A percentile compares a stretch with the other conserved stretches of the same genome.
These are phyloP conservation scores for Talaromyces trachyspermus DNA, from an alignment of 495 filamentous ascomycete species.

Conservation along the genomic window DNA sequence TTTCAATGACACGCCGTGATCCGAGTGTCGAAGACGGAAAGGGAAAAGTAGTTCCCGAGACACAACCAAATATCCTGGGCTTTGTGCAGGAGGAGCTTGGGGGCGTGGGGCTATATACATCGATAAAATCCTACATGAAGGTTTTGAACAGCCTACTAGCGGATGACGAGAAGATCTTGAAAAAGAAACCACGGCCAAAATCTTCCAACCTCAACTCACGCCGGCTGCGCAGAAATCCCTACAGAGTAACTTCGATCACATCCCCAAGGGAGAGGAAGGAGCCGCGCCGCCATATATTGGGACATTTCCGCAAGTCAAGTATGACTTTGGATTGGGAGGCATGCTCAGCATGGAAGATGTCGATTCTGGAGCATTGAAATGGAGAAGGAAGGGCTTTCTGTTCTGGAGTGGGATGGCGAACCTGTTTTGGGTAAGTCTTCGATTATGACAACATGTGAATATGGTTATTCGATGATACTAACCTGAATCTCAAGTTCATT, in stretches of 20 bases:
- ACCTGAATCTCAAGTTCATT: conserved; percentile 41
- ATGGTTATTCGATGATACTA: neutral
- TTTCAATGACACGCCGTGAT: conserved; percentile 15
- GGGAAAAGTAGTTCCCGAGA: conserved; percentile 11
- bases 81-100: conserved; percentile 32
- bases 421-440: conserved; percentile 16
- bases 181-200: conserved; percentile 26
- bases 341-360: conserved; percentile 12
- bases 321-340: conserved; percentile 11
- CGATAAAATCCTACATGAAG: conserved; percentile 35
- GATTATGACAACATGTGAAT: neutral
- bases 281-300: conserved; percentile 6
- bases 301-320: neutral
- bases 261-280: neutral
- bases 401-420: conserved; percentile 23
- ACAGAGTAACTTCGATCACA: conserved; percentile 2
- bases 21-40: conserved; percentile 4
- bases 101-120: conserved; percentile 42
- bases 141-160: conserved; percentile 34
- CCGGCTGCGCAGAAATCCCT: conserved; percentile 11
- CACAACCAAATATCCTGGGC: neutral
- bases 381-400: conserved; percentile 15
- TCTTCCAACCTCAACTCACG: conserved; percentile 40
- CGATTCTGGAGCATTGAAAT: conserved; percentile 19
- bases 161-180: conserved; percentile 27